Evolutionary conservation across 2,329 filamentous ascomycete genomes (phyloP).

Genomic region (Arthrobotrys conoides): DNA sequence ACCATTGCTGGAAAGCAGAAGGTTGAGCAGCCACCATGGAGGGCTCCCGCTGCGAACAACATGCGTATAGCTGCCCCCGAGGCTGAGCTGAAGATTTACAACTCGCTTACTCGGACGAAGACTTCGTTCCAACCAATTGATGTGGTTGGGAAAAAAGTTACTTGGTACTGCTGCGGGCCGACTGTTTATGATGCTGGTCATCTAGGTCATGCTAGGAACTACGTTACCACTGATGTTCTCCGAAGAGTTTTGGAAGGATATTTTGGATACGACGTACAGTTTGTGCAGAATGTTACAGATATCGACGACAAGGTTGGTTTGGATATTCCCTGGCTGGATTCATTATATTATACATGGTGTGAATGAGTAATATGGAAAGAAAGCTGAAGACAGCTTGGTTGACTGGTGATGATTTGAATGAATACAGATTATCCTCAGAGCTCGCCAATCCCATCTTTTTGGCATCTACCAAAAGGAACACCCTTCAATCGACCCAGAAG

Average conservation of each 20-base stretch:
- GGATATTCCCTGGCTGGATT: not conserved
- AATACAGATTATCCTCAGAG: constrained; percentile 74
- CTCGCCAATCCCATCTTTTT: constrained; percentile 84
- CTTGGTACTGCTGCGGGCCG: constrained; percentile 91
- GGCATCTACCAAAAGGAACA: constrained; percentile 82
- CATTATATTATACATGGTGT: not conserved
- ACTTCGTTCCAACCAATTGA: constrained; percentile 82
- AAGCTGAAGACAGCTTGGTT: constrained; percentile 47
- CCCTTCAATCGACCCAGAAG: constrained; percentile 67
- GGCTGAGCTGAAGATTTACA: constrained; percentile 77
- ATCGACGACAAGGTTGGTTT: constrained; percentile 78
- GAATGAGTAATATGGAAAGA: not conserved
- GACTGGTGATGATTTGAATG: not conserved
- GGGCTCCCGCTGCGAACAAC: constrained; percentile 61
- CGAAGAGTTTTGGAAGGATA: constrained; percentile 85
- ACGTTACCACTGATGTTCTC: constrained; percentile 90
- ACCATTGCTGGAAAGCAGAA: constrained; percentile 56
- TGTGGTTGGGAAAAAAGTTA: constrained; percentile 76
- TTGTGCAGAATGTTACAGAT: constrained; percentile 95
- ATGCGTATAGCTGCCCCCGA: constrained; percentile 69
- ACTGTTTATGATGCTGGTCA: constrained; percentile 88
- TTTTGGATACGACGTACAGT: constrained; percentile 84
- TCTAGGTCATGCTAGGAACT: constrained; percentile 87
- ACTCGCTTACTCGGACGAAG: constrained; percentile 82
- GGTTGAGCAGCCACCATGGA: constrained; percentile 59